A percentile compares a stretch with the other conserved stretches of the same genome.
These are phyloP conservation scores for Magnaporthales sp. DNA, from an alignment of 2,329 filamentous ascomycete species.

Conservation along the genomic window DNA sequence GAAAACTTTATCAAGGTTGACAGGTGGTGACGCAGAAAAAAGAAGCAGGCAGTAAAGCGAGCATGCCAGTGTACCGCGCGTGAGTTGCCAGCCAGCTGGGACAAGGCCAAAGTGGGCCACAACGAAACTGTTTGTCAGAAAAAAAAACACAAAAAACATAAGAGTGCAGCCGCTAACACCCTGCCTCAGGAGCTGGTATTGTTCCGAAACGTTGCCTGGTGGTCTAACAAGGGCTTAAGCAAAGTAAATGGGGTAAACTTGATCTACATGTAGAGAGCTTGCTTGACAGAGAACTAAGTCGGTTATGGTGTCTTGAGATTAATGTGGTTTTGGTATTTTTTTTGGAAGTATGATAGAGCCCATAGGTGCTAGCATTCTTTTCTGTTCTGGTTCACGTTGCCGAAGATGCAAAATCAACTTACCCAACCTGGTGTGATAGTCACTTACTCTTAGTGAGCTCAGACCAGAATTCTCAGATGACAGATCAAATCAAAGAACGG, in stretches of 20 bases:
- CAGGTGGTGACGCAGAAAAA: not conserved
- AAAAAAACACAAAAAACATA: not conserved
- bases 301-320: not conserved
- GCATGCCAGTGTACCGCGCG: not conserved
- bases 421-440: not conserved
- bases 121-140: not conserved
- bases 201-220: not conserved
- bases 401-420: not conserved
- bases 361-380: not conserved
- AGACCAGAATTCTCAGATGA: not conserved
- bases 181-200: not conserved
- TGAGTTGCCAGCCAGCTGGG: not conserved
- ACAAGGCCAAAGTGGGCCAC: not conserved
- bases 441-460: not conserved
- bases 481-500: not conserved
- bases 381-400: not conserved
- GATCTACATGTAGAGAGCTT: not conserved
- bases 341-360: not conserved
- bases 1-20: not conserved
- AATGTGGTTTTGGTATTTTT: not conserved
- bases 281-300: not conserved
- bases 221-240: not conserved
- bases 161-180: not conserved
- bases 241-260: not conserved
- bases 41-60: not conserved